These are phyloP conservation scores for Leccinum broughii DNA, from an alignment of 768 basidiomycete genomes.

Conservation along the genomic window DNA sequence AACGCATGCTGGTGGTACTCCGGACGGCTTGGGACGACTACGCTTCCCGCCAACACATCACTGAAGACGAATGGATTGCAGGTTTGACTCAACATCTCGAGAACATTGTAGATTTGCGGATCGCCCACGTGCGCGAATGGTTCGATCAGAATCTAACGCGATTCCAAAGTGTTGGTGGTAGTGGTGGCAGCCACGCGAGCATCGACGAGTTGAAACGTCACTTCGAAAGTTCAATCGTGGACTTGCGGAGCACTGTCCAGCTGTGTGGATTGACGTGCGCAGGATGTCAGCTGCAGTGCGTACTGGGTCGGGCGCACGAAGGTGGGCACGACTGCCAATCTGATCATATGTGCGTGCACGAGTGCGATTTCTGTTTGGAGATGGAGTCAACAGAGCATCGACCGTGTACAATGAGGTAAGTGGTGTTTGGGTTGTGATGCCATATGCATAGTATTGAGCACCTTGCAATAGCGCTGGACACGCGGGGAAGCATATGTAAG, in stretches of 20 bases:
- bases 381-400: conserved; percentile 32
- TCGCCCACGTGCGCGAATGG: conserved; percentile 53
- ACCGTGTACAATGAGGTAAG: conserved; percentile 50
- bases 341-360: conserved; percentile 44
- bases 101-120: conserved; percentile 41
- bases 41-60: conserved; percentile 17
- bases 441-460: background rate
- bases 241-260: conserved; percentile 46
- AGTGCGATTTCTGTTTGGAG: conserved; percentile 42
- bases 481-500: conserved; percentile 54
- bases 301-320: conserved; percentile 47
- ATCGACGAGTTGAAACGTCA: conserved; percentile 46
- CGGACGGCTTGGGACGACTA: conserved; percentile 20
- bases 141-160: conserved; percentile 47
- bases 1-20: conserved; percentile 12
- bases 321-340: conserved; percentile 51
- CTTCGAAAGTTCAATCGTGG: conserved; percentile 44
- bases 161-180: conserved; percentile 36
- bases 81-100: conserved; percentile 41
- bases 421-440: background rate
- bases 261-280: conserved; percentile 51
- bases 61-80: conserved; percentile 39
- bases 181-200: conserved; percentile 35
- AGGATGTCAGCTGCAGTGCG: conserved; percentile 49
- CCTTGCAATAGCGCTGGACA: conserved; percentile 53